Evolutionary conservation across 495 filamentous ascomycete species (phyloP).

Genomic region (Niebla homalea): DNA sequence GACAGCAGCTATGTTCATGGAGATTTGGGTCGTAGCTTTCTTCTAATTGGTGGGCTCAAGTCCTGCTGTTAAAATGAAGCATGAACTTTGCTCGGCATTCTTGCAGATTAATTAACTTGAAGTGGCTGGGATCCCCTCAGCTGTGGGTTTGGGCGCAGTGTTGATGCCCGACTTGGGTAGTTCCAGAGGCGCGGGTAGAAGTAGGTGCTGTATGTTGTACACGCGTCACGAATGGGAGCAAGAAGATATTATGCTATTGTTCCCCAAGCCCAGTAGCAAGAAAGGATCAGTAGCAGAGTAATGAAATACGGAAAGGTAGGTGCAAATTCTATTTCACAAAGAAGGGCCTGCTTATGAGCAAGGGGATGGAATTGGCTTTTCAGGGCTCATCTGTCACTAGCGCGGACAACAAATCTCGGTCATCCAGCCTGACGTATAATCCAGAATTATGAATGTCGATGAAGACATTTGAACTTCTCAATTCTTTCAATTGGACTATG

Average conservation of each 20-base stretch:
- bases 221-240: too few species aligned
- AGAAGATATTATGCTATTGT: too few species aligned
- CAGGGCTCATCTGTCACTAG: background rate
- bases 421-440: background rate
- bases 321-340: background rate
- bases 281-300: background rate
- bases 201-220: too few species aligned
- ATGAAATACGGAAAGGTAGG: background rate
- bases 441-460: background rate
- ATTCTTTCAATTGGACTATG: too few species aligned
- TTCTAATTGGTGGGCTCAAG: too few species aligned
- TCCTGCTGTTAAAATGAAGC: too few species aligned
- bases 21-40: too few species aligned
- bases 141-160: background rate
- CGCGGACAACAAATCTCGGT: background rate
- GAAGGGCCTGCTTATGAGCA: background rate
- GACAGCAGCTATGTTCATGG: background rate
- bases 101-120: too few species aligned
- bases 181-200: too few species aligned
- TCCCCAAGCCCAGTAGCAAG: too few species aligned
- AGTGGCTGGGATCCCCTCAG: background rate
- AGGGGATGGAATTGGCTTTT: background rate
- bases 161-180: background rate
- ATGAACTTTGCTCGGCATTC: too few species aligned
- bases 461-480: background rate